Evolutionary conservation across 768 basidiomycete genomes (phyloP), one percentile per base, ranked within the genome.

Genomic region (Lactarius deliciosus): DNA sequence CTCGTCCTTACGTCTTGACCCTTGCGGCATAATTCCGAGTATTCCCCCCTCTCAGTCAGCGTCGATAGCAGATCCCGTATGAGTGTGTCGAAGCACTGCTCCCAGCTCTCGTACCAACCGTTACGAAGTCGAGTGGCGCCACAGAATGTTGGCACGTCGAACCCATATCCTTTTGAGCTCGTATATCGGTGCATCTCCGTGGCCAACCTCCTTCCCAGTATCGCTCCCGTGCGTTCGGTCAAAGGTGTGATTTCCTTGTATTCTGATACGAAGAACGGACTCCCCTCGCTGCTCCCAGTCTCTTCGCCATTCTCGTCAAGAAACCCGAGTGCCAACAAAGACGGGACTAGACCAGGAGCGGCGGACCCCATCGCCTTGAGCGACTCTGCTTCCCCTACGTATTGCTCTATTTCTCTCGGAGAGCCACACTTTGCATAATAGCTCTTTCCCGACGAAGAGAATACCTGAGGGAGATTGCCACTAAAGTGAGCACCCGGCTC

Each of bases 41-140:
- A 83, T 10, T 73, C 72, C 22, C 80, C 81, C 72, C 77, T 76
- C n/a, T 74, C 73, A 65, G 73, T 67, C 32, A 87, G 76, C 64
- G 81, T 81, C 41, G 74, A 73, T 57, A 90, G 74, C 59, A 93
- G 74, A 68, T 85, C 85, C 38, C 79, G 80, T 36, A 91, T 81
- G 81, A 90, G 82, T 16, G 79, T 78, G 72, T 79, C 79, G 73
- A 82, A 92, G 70, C 90, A 91, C 64, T 82, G 78, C 59, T 87
- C 85, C 91, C 91, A 93, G 1, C 79, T 85, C 22, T 83, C 77
- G 71, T 81, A 87, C 88, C 89, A 90, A 6, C 90, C 90, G 69
- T 91, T 91, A 50, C 81, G 79, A 64, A 89, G 79, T 57, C 84
- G 81, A 1, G 91, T 92, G 5, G 80, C 80, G 7, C 91, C 91